Conservation (phyloP, 164 flowering plant genomes). For the Dillenia turbinata region DNA sequence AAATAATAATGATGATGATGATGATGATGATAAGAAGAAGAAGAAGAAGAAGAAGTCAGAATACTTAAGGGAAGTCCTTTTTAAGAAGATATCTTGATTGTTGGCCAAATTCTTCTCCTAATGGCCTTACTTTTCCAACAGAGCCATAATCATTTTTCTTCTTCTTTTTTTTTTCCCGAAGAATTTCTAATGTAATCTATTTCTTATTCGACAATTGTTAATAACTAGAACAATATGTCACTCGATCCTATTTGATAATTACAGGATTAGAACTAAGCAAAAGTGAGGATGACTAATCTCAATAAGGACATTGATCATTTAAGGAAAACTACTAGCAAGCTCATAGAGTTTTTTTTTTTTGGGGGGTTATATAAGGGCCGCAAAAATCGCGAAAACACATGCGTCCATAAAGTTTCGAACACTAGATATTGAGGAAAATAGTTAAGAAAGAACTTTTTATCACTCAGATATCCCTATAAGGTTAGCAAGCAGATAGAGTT, state of each 20-base stretch:
- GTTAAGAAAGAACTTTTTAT: no score
- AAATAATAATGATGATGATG: neutral
- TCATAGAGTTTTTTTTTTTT: no score
- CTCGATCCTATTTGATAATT: neutral
- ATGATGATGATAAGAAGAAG: neutral
- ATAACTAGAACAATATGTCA: neutral
- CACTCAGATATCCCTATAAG: no score
- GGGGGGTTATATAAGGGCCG: no score
- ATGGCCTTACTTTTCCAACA: neutral
- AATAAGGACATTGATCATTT: neutral
- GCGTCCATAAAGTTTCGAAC: no score
- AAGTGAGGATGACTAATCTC: neutral
- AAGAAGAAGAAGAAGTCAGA: neutral
- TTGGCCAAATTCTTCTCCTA: neutral
- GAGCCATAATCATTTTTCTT: no score
- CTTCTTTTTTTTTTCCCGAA: no score
- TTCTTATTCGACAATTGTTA: no score
- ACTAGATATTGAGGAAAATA: no score
- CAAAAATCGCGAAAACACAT: no score
- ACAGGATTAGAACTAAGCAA: neutral
- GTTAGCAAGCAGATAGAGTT: neutral
- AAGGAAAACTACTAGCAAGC: neutral
- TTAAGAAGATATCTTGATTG: neutral
- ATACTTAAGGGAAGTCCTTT: no score
- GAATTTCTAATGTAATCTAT: no score